Evolutionary conservation across 768 basidiomycete species (phyloP), one percentile per base, ranked within the genome.

Genomic region (Aureoboletus auriporus): DNA sequence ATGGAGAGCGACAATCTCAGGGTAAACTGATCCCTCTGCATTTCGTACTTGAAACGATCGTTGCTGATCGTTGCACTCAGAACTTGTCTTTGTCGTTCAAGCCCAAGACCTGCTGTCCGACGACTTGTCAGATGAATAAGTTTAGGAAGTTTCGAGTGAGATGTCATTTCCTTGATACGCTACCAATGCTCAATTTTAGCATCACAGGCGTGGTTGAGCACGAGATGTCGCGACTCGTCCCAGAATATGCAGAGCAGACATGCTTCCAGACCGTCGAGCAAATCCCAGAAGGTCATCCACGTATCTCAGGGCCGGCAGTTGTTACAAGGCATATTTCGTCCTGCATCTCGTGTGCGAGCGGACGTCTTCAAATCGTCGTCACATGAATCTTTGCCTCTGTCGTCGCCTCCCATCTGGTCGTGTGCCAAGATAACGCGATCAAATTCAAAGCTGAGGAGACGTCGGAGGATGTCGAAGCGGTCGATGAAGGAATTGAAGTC

Each of bases 351-450:
- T n/a, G 30, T 46, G 9, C 49, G 11, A 44, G 20, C 20, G 7
- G 45, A 38, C 8, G 12, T 41, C 31, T 23, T 12, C 29, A 16
- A 41, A 29, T 16, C 44, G 29, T 23, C 39, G 6, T 8, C 34
- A 13, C 12, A 4, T 40, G 41, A 30, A 4, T 13, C n/a, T 40
- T 50, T 35, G 8, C 11, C 31, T 17, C 7, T 12, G 4, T 36
- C 29, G 5, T 6, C 9, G 2, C 42, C 28, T 40, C 44, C 44
- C 3, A 17, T 49, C 11, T 62, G 57, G 54, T 49, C 57, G 28
- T 61, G 60, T 47, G 54, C 50, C 11, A 50, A 54, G 40, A 62
- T 60, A 48, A 50, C 60, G 2, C 50, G 47, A 42, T 50, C 51
- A 12, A 33, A 28, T 26, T 39, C 34, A 8, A 51, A 59, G 42